Percentiles rank a stretch among this genome's conserved stretches.
These are phyloP conservation scores for Claviceps paspali DNA, from an alignment of 2,329 filamentous ascomycete species.

Conservation along the genomic window DNA sequence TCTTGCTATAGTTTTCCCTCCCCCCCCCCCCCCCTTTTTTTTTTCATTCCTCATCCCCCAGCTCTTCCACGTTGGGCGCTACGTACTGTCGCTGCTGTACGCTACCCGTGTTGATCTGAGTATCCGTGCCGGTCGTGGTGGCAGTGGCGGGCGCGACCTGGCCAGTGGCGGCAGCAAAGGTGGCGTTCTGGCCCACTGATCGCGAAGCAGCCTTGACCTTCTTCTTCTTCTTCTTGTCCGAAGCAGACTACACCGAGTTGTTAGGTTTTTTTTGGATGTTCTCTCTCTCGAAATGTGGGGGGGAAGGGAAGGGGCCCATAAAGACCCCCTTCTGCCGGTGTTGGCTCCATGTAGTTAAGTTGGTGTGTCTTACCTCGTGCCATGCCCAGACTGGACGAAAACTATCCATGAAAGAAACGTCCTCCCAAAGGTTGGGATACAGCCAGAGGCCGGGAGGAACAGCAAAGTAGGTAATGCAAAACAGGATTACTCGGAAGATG, in stretches of 20 bases:
- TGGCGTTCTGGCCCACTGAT: constrained; percentile 19
- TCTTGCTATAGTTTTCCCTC: background rate
- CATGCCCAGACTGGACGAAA: constrained; percentile 95
- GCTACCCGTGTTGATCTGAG: constrained; percentile 31
- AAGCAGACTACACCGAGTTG: constrained; percentile 6
- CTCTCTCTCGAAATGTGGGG: no score
- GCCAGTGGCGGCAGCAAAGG: constrained; percentile 38
- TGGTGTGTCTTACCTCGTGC: constrained; percentile 63
- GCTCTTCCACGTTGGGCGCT: constrained; percentile 38
- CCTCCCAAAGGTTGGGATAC: constrained; percentile 94
- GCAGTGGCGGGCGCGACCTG: constrained; percentile 36
- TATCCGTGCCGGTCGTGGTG: constrained; percentile 41
- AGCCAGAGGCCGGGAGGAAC: constrained; percentile 87
- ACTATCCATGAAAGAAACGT: constrained; percentile 95
- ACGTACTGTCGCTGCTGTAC: constrained; percentile 29
- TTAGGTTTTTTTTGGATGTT: no score
- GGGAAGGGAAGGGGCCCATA: no score
- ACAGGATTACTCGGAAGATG: constrained; percentile 89
- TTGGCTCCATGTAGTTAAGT: no score
- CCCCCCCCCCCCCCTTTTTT: background rate
- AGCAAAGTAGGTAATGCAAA: constrained; percentile 79
- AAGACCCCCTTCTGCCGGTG: no score
- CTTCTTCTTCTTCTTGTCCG: constrained; percentile 38
- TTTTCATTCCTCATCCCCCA: constrained; percentile 34
- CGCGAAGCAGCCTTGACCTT: constrained; percentile 27